phyloP scores from a whole-genome alignment of 2,329 filamentous ascomycete species.

The Stachybotrys echinatus region DNA sequence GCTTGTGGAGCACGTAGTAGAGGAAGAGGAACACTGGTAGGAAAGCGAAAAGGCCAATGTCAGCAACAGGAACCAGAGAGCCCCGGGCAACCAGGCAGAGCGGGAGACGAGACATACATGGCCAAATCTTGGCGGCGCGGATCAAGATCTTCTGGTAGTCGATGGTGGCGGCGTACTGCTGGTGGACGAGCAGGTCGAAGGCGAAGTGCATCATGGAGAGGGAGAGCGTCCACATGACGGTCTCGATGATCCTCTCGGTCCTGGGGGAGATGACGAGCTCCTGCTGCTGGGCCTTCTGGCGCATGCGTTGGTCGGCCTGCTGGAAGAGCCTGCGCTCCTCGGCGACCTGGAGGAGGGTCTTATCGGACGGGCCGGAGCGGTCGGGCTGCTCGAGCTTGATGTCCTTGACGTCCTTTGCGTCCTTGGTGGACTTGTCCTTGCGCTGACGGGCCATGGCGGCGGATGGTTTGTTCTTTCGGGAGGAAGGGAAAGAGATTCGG shows the following conservation, averaged over 20 bases:
- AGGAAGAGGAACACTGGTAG: conserved; percentile 47
- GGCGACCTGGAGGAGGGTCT: conserved; percentile 71
- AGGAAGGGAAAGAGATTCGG: conserved; percentile 1
- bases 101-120: conserved; percentile 34
- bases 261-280: conserved; percentile 34
- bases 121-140: conserved; percentile 48
- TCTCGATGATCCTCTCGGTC: conserved; percentile 49
- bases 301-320: conserved; percentile 32
- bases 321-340: conserved; percentile 56
- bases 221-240: conserved; percentile 53
- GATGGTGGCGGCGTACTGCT: conserved; percentile 68
- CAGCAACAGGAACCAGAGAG: no score
- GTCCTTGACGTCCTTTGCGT: conserved; percentile 38
- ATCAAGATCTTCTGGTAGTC: conserved; percentile 49
- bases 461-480: conserved; percentile 3
- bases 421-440: conserved; percentile 43
- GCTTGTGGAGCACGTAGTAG: conserved; percentile 52
- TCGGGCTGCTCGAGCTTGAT: conserved; percentile 67
- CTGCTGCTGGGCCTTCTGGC: conserved; percentile 13
- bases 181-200: conserved; percentile 72
- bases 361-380: conserved; percentile 52
- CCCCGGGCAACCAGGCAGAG: no score
- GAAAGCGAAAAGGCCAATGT: background rate
- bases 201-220: conserved; percentile 71
- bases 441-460: conserved; percentile 43